Evolutionary conservation across 768 basidiomycete species (phyloP).

Genomic region (Mycena latifolia): DNA sequence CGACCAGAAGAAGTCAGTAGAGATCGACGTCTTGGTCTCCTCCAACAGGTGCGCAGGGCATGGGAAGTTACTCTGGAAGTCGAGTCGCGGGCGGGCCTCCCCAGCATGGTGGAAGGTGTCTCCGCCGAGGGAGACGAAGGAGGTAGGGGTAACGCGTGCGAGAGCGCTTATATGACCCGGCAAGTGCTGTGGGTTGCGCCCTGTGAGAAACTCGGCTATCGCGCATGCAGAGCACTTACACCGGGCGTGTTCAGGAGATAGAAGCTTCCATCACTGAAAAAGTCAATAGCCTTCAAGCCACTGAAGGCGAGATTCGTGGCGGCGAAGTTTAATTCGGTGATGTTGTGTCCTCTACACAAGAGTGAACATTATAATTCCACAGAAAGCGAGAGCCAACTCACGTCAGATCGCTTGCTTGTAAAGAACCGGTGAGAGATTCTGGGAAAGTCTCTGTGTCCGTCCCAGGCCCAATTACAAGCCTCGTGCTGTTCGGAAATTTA

Average conservation of each 20-base stretch:
- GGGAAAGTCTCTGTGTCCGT: conserved; percentile 28
- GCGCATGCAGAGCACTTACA: conserved; percentile 7
- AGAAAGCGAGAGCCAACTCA: neutral
- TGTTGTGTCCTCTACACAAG: conserved; percentile 16
- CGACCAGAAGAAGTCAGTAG: conserved; percentile 31
- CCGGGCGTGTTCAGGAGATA: conserved; percentile 37
- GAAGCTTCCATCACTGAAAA: conserved; percentile 35
- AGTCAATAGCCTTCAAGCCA: conserved; percentile 31
- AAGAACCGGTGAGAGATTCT: conserved; percentile 5
- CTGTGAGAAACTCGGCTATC: neutral
- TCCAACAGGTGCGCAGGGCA: conserved; percentile 32
- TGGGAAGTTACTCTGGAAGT: conserved; percentile 27
- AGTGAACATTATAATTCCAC: neutral
- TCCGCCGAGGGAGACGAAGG: conserved; percentile 31
- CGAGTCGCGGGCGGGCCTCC: conserved; percentile 26
- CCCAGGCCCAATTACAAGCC: conserved; percentile 27
- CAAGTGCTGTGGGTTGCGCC: conserved; percentile 16
- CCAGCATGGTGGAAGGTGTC: conserved; percentile 34
- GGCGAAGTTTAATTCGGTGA: conserved; percentile 27
- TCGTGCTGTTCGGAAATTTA: conserved; percentile 33
- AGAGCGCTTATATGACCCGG: conserved; percentile 24
- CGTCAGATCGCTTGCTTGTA: conserved; percentile 31
- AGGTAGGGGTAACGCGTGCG: conserved; percentile 29
- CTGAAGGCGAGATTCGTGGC: conserved; percentile 21
- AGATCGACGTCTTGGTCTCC: conserved; percentile 16